Evolutionary conservation across 768 basidiomycete genomes (phyloP).

Genomic region (Phaeotremella fagi): DNA sequence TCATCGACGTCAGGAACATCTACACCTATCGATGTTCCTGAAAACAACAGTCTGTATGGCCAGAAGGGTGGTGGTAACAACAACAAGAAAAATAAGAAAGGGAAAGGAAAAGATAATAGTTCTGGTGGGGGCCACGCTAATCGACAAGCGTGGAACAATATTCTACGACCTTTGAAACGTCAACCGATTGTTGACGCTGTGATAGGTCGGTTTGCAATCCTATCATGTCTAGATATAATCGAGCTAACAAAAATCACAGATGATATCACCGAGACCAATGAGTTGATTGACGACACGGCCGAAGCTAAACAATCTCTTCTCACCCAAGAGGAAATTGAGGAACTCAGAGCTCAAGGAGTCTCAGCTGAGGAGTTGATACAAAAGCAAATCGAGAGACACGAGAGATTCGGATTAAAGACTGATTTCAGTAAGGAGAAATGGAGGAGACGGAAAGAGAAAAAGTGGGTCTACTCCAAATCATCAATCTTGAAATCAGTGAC

Average conservation of each 20-base stretch:
- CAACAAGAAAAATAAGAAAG: slow-evolving; percentile 58
- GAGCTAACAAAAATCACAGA: slow-evolving; percentile 53
- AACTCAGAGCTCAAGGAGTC: slow-evolving; percentile 72
- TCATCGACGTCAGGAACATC: neutral
- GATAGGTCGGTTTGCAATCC: slow-evolving; percentile 19
- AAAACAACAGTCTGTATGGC: neutral
- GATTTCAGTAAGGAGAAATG: slow-evolving; percentile 99
- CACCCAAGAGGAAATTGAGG: slow-evolving; percentile 81
- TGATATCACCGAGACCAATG: slow-evolving; percentile 95
- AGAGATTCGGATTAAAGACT: slow-evolving; percentile 87
- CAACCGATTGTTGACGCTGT: slow-evolving; percentile 31
- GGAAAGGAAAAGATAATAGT: slow-evolving; percentile 51
- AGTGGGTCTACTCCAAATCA: slow-evolving; percentile 55
- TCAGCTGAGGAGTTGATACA: slow-evolving; percentile 92
- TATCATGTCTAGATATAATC: neutral
- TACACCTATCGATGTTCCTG: neutral
- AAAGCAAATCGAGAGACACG: slow-evolving; percentile 86
- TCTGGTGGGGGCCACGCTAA: slow-evolving; percentile 32
- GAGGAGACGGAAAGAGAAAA: slow-evolving; percentile 90
- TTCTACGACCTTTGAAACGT: slow-evolving; percentile 27
- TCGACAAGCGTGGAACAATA: slow-evolving; percentile 25
- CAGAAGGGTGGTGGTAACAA: slow-evolving; percentile 26
- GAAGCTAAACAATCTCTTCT: slow-evolving; percentile 50
- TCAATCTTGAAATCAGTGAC: neutral
- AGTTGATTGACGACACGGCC: slow-evolving; percentile 78